Conservation (phyloP, 345 rosid species). For the Heritiera fomes region DNA sequence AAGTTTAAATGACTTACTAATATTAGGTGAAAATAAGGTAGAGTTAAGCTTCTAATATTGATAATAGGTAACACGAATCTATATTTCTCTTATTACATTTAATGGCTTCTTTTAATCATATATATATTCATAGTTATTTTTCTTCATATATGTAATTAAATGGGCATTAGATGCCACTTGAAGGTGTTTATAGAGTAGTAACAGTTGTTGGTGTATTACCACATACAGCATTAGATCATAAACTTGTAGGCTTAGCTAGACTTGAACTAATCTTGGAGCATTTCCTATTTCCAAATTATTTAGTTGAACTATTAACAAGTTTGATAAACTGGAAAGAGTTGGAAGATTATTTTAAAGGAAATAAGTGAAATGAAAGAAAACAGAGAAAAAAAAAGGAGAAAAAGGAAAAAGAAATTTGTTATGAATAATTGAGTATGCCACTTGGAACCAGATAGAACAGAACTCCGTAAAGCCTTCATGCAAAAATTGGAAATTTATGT, state of each 20-base stretch:
- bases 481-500: neutral
- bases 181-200: slow-evolving; percentile 1
- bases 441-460: neutral
- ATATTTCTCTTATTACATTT: neutral
- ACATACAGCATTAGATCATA: neutral
- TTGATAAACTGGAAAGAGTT: neutral
- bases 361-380: neutral
- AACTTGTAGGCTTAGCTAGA: neutral
- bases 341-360: neutral
- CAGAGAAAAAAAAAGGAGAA: neutral
- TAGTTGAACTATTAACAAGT: neutral
- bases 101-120: neutral
- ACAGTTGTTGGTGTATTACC: neutral
- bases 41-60: neutral
- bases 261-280: neutral
- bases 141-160: neutral
- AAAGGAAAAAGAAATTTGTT: neutral
- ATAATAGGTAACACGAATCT: neutral
- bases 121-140: neutral
- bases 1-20: neutral
- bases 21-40: neutral
- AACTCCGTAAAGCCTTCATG: neutral
- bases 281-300: neutral
- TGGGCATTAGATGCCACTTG: neutral
- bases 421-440: neutral